phyloP scores from a whole-genome alignment of 352 stramenopile species.

The Pythium oligandrum region DNA sequence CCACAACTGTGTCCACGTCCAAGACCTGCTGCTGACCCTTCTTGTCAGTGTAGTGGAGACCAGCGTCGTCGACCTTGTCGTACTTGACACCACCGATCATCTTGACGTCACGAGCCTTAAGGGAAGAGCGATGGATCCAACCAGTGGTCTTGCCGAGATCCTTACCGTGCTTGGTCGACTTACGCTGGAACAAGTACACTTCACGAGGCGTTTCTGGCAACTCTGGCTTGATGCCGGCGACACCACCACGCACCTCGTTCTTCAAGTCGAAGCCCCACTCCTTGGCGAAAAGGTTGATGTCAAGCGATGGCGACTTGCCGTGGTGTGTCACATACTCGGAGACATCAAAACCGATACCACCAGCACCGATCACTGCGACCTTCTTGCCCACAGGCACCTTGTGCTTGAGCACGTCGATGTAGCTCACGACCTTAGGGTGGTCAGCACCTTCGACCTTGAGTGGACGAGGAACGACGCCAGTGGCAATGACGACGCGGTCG shows the following conservation, averaged over 20 bases:
- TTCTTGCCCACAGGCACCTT: constrained; percentile 86
- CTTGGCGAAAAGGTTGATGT: constrained; percentile 83
- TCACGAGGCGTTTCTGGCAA: constrained; percentile 54
- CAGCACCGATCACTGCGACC: constrained; percentile 95
- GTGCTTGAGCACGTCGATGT: constrained; percentile 94
- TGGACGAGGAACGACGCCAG: constrained; percentile 88
- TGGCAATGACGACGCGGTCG: constrained; percentile 95
- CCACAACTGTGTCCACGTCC: constrained; percentile 93
- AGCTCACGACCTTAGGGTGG: constrained; percentile 90
- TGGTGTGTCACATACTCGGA: constrained; percentile 92
- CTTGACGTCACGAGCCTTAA: constrained; percentile 89
- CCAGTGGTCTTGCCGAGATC: constrained; percentile 94
- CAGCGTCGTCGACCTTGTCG: constrained; percentile 92
- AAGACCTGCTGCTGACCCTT: constrained; percentile 81
- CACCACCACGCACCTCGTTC: constrained; percentile 78
- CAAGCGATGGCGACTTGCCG: constrained; percentile 56
- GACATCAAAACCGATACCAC: constrained; percentile 98
- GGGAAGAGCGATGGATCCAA: constrained; percentile 94
- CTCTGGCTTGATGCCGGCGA: constrained; percentile 50
- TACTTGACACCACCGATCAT: constrained; percentile 94
- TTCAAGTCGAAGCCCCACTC: constrained; percentile 94
- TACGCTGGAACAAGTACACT: constrained; percentile 94
- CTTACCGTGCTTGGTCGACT: constrained; percentile 90
- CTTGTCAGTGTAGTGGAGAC: constrained; percentile 92
- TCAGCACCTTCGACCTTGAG: constrained; percentile 87